These are phyloP conservation scores for Podospora tetraspora DNA, from an alignment of 495 filamentous ascomycete species.

Conservation along the genomic window DNA sequence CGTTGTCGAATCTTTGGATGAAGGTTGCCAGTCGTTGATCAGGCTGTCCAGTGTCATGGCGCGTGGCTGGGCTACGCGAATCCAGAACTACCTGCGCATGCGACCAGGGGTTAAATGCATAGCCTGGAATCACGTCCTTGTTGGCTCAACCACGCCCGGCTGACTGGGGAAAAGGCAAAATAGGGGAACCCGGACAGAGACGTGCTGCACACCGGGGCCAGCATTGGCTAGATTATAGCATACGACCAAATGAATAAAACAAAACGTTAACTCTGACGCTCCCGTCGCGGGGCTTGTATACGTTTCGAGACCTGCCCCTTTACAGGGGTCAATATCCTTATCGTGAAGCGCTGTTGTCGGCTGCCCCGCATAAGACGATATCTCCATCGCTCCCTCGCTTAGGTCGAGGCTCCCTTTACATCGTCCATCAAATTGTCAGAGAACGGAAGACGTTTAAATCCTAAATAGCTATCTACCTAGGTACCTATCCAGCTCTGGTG, in stretches of 20 bases:
- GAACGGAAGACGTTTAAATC: not conserved
- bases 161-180: not conserved
- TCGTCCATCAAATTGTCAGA: not conserved
- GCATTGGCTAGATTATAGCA: not conserved
- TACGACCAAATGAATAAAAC: not conserved
- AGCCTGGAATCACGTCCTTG: not conserved
- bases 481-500: no score
- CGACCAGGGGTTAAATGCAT: not conserved
- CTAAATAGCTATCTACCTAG: not conserved
- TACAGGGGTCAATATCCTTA: not conserved
- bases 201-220: not conserved
- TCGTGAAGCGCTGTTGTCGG: not conserved
- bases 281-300: not conserved
- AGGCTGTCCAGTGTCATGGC: not conserved
- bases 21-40: not conserved
- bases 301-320: no score
- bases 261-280: not conserved
- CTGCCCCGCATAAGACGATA: not conserved
- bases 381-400: not conserved
- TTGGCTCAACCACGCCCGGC: not conserved
- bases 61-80: not conserved
- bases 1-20: not conserved
- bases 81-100: not conserved
- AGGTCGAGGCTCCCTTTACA: not conserved
- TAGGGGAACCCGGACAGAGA: not conserved